Evolutionary conservation across 139 green algal genomes (phyloP).

Genomic region (Coelastrella sp.): DNA sequence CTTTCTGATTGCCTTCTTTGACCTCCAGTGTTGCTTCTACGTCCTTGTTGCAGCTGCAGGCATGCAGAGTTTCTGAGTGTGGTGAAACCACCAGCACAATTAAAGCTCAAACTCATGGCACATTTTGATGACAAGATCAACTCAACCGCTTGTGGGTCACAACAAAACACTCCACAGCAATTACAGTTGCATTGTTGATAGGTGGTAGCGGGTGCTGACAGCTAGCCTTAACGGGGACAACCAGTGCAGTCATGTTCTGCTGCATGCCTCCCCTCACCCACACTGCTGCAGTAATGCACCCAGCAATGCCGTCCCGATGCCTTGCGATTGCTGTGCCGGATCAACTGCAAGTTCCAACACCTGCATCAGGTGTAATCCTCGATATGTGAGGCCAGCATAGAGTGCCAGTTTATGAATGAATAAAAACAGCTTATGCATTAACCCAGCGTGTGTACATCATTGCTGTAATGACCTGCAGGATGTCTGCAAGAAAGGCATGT

Average conservation of each 20-base stretch:
- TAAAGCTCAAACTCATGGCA: too few relatives aligned
- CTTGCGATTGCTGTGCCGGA: slow-evolving; percentile 2
- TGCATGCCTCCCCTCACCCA: not conserved
- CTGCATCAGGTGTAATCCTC: not conserved
- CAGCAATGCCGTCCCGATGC: slow-evolving; percentile 35
- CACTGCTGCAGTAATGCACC: not conserved
- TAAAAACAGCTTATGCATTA: not conserved
- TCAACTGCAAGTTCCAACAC: slow-evolving; percentile 45
- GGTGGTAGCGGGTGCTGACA: too few relatives aligned
- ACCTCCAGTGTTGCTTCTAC: slow-evolving; percentile 16
- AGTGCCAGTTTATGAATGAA: not conserved
- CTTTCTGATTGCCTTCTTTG: slow-evolving; percentile 5
- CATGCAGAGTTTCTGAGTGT: not conserved
- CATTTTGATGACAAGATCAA: too few relatives aligned
- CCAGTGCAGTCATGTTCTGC: not conserved
- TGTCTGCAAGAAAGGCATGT: not conserved
- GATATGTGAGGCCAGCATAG: not conserved
- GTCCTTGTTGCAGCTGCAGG: not conserved
- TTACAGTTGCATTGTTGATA: too few relatives aligned
- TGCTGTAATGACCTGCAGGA: not conserved
- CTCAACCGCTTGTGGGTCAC: too few relatives aligned
- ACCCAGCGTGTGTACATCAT: not conserved
- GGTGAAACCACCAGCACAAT: not conserved
- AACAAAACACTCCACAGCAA: too few relatives aligned
- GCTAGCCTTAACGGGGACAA: too few relatives aligned